Base-by-base conservation (phyloP, 148 eudicot genomes). In the Amaranthus palmeri region DNA sequence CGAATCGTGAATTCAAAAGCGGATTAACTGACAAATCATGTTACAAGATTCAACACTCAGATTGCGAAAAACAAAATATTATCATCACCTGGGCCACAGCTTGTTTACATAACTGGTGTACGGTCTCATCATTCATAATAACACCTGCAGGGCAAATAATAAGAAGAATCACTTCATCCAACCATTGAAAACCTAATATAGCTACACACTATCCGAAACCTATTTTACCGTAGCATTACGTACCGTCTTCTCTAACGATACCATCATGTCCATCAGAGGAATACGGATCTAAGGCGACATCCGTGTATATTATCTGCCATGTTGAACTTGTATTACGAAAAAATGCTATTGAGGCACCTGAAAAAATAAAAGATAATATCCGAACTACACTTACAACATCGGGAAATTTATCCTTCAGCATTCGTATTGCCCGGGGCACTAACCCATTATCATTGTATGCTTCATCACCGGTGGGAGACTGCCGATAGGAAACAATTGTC, bases 261-360 rank as follows among this genome's bases (percentile, higher is more conserved):
- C 99, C 99, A 80, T 92, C 97, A 81, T 92, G 97, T 41, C 99
- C 99, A 74, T 95, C 96, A 40, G 99, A 95, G 59, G 93, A 89
- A 85, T 95, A 95, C 48, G 99, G 99, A 85, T 95, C 99, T 70
- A 95, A 83, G 72, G 99, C 99, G 68, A 95, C 97, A 81, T 91
- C 99, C 46, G 98, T 95, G 76, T 91, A 95, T 44, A 89, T 95
- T 69, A 89, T 71, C 97, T 95, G 83, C 44, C 67, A 63, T 74
- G 13, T 17, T 3, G 65, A 4, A 77, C 43, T 60, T 17, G 56
- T 17, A 50, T 74, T 48, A 77, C 51, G 10, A 18, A 62, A 36
- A 78, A 64, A 62, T 43, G 46, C 17, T 17, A 48, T 18, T 14
- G 54, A 57, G 48, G 48, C 10, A 44, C 59, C 36, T n/a, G 5